Evolutionary conservation across 257 asterid species (phyloP).

Genomic region (Fraxinus excelsior): DNA sequence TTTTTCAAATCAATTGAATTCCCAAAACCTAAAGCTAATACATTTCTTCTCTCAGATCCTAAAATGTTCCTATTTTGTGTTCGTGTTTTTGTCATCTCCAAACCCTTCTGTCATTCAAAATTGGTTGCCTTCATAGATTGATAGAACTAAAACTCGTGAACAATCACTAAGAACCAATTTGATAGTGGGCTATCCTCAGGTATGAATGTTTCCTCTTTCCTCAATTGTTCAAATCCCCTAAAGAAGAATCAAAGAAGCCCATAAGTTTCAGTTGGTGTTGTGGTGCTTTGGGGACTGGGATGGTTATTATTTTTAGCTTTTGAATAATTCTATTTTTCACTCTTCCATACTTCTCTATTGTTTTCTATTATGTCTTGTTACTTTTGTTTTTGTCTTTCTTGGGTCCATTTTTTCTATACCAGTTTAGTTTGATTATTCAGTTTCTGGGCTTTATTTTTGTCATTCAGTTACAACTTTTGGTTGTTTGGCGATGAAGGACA

Average conservation of each 20-base stretch:
- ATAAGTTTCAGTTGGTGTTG: constrained; percentile 46
- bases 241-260: constrained; percentile 31
- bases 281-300: not conserved
- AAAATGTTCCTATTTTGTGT: too few species aligned
- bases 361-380: constrained; percentile 16
- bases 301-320: constrained; percentile 17
- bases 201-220: too few species aligned
- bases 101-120: too few species aligned
- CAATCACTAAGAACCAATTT: too few species aligned
- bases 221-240: too few species aligned
- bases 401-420: constrained; percentile 25
- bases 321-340: constrained; percentile 25
- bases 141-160: too few species aligned
- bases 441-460: constrained; percentile 9
- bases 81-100: too few species aligned
- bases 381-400: constrained; percentile 19
- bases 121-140: too few species aligned
- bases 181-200: too few species aligned
- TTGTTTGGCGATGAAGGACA: constrained; percentile 37
- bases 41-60: too few species aligned
- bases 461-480: constrained; percentile 7
- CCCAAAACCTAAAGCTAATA: too few species aligned
- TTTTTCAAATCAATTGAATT: too few species aligned
- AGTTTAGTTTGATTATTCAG: not conserved
- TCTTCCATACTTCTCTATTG: not conserved